Evolutionary conservation across 1,284 basidiomycete species (phyloP), one percentile per base, ranked within the genome.

Genomic region (Cryptococcus neoformans): DNA sequence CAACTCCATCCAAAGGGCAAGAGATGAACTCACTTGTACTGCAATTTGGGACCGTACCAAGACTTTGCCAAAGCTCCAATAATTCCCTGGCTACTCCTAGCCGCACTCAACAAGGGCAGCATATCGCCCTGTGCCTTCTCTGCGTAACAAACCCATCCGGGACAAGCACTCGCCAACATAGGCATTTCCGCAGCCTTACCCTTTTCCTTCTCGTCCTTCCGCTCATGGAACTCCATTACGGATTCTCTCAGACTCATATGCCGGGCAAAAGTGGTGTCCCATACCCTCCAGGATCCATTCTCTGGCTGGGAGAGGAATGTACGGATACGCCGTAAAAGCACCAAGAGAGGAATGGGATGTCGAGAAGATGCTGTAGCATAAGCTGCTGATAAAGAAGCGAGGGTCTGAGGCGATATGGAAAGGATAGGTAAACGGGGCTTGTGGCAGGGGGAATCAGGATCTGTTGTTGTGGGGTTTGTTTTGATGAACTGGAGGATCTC

Each of bases 61-160:
- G 84, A 81, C 80, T 99, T 99, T 55, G 94, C 91, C 45, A 99
- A 78, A 2, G 88, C 88, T 5, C 96, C 96, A 84, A 95, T 92
- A 51, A 96, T 82, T 67, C 93, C 93, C 75, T 98, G 94, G 8
- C 92, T 89, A 68, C 91, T 95, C 78, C 96, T 92, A 44, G 90
- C 91, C 34, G 81, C 81, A 47, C 89, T 85, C 57, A 99, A 87
- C 67, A 93, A 92, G 1, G 92, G 92, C 9, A 99, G 75, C 81
- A 99, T 87, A 73, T 96, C 94, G 2, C 88, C 82, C 70, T 97
- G 95, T 0, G 95, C 89, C 81, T 99, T 99, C 79, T 99, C 96
- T 14, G 94, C 95, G 72, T 98, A 99, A 76, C 95, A 99, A 55
- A 99, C 89, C 96, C 96, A 99, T 28, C 96, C 96, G 0, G 96